phyloP scores from a whole-genome alignment of 768 basidiomycete species.

The Kwoniella sp. region DNA sequence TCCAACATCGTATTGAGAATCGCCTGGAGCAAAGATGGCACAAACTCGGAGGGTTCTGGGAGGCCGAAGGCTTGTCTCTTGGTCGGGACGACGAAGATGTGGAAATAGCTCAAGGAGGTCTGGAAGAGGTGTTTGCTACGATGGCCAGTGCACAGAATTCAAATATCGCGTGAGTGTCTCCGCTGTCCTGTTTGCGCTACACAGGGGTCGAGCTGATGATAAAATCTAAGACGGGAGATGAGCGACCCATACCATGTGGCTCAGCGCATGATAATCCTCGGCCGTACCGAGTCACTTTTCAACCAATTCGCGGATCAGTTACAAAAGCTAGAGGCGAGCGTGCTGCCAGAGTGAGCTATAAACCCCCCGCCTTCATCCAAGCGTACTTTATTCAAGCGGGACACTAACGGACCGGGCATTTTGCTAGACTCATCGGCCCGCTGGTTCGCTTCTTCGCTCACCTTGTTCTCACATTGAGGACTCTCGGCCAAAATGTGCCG shows the following conservation, averaged over 20 bases:
- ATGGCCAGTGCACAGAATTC: constrained; percentile 42
- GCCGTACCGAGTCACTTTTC: constrained; percentile 60
- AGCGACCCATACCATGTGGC: constrained; percentile 50
- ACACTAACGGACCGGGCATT: constrained; percentile 9
- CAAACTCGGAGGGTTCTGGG: constrained; percentile 73
- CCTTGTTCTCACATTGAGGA: constrained; percentile 77
- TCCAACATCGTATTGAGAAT: constrained; percentile 65
- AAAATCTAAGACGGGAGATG: constrained; percentile 11
- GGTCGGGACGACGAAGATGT: constrained; percentile 59
- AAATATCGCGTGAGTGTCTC: constrained; percentile 40
- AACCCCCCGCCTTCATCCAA: background rate
- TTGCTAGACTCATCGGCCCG: constrained; percentile 54
- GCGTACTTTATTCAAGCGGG: no score
- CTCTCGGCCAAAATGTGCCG: constrained; percentile 71
- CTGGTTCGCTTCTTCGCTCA: constrained; percentile 78
- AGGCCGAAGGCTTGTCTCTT: constrained; percentile 54
- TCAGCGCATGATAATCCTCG: constrained; percentile 51
- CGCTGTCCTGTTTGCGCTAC: no score
- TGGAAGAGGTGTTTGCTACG: constrained; percentile 49
- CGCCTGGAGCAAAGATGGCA: constrained; percentile 55
- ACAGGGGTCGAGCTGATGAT: background rate
- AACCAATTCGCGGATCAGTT: constrained; percentile 55
- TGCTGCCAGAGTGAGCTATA: constrained; percentile 48
- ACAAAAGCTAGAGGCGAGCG: constrained; percentile 30
- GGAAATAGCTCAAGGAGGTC: constrained; percentile 55